A percentile compares a stretch with the other conserved stretches of the same genome.
Evolutionary conservation across 257 asterid genomes (phyloP).

Genomic region (Voacanga thouarsii): DNA sequence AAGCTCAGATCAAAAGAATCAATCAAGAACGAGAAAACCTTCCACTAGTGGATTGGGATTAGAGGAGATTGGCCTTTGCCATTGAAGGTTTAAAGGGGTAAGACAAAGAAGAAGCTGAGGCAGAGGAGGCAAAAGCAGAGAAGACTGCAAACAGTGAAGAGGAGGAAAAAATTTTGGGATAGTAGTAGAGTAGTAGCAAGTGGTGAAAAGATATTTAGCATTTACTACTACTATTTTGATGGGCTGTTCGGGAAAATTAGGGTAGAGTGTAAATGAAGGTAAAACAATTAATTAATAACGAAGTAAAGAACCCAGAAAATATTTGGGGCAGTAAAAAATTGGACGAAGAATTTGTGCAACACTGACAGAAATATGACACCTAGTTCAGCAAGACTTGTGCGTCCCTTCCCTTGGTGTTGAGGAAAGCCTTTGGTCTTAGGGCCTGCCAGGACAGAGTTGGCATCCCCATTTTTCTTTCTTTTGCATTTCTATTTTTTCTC

Average conservation of each 20-base stretch:
- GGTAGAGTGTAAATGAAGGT: constrained; percentile 44
- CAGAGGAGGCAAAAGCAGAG: constrained; percentile 34
- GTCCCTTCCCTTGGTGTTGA: not conserved
- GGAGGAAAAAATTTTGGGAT: constrained; percentile 3
- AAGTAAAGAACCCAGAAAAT: not conserved
- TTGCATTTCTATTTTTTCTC: not conserved
- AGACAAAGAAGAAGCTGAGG: constrained; percentile 31
- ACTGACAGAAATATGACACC: constrained; percentile 6
- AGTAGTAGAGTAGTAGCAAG: constrained; percentile 15
- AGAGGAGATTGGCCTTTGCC: constrained; percentile 27
- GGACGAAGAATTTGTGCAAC: not conserved
- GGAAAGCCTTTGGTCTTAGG: not conserved
- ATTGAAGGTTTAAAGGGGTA: constrained; percentile 15
- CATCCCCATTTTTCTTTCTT: not conserved
- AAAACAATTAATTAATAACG: not conserved
- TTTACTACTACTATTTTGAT: not conserved
- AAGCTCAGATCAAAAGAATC: constrained; percentile 39
- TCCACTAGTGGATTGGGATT: constrained; percentile 35
- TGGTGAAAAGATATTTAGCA: constrained; percentile 16
- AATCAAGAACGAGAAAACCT: constrained; percentile 21
- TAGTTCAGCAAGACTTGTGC: not conserved
- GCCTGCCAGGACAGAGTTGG: not conserved
- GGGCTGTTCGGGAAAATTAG: constrained; percentile 36
- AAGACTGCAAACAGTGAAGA: constrained; percentile 27
- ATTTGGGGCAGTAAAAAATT: not conserved